A percentile compares a stretch with the other conserved stretches of the same genome.
Conservation (phyloP, 148 eudicot species). For the Rhododendron ferrugineum region DNA sequence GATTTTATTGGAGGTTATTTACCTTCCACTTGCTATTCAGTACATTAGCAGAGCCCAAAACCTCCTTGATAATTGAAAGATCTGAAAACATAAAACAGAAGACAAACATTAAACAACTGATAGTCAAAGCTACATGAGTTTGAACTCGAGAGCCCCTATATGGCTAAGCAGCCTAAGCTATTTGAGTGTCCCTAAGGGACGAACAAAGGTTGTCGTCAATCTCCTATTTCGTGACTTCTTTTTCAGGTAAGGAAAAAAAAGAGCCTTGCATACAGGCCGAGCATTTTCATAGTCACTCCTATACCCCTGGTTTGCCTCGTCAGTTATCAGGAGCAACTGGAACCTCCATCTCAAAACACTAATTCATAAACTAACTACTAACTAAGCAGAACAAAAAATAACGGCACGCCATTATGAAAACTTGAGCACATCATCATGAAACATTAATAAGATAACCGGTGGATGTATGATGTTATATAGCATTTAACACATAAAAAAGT, state of each 20-base stretch:
- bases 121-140: not conserved
- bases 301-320: not conserved
- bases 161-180: not conserved
- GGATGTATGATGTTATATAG: not conserved
- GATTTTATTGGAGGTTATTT: constrained; percentile 5
- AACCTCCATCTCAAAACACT: not conserved
- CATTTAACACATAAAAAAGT: not conserved
- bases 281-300: not conserved
- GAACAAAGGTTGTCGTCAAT: not conserved
- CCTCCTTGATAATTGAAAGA: constrained; percentile 77
- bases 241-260: not conserved
- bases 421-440: not conserved
- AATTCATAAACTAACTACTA: not conserved
- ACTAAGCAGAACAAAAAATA: not conserved
- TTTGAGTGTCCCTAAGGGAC: not conserved
- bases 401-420: not conserved
- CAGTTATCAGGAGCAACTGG: not conserved
- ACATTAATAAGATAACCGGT: not conserved
- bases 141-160: not conserved
- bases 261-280: not conserved
- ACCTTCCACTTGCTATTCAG: constrained; percentile 95
- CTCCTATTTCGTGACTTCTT: not conserved
- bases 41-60: constrained; percentile 48
- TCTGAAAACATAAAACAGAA: constrained; percentile 46
- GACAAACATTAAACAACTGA: not conserved